Evolutionary conservation across 805 yeast genomes (phyloP).

Genomic region (Myxozyma kluyveri): DNA sequence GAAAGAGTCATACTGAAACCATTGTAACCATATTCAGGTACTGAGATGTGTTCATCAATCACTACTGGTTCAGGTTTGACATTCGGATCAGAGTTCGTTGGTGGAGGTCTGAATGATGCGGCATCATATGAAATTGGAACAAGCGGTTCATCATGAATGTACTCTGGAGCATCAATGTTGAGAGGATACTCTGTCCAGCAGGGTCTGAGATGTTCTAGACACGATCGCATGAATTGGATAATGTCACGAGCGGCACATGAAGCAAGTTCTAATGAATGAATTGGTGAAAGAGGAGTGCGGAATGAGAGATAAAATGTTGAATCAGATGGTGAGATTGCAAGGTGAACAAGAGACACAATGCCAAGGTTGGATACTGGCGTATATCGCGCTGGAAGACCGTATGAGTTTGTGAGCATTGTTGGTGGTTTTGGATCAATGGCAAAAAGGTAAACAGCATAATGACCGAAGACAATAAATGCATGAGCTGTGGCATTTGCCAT

Average conservation of each 20-base stretch:
- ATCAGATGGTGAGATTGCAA: constrained; percentile 31
- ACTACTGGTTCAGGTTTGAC: not conserved
- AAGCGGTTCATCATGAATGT: constrained; percentile 29
- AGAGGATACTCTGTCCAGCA: constrained; percentile 32
- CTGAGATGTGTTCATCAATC: not conserved
- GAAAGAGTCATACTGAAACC: constrained; percentile 31
- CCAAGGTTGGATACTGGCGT: constrained; percentile 29
- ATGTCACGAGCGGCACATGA: constrained; percentile 31
- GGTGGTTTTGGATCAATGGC: constrained; percentile 11
- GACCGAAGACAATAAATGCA: constrained; percentile 19
- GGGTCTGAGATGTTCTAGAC: constrained; percentile 28
- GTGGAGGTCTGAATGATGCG: not conserved
- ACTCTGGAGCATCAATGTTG: constrained; percentile 30
- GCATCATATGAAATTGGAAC: constrained; percentile 5
- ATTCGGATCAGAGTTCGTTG: not conserved
- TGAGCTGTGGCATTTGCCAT: constrained; percentile 20
- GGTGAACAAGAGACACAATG: constrained; percentile 28
- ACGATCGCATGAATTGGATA: constrained; percentile 25
- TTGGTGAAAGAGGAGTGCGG: constrained; percentile 28
- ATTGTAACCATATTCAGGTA: constrained; percentile 12
- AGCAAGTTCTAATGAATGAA: constrained; percentile 31
- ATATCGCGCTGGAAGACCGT: constrained; percentile 8
- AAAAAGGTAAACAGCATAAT: constrained; percentile 16
- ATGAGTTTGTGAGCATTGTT: not conserved
- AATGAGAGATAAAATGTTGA: constrained; percentile 30